Base-by-base conservation (phyloP, 192 early-diverging fungal species). In the Gonapodya prolifera region DNA sequence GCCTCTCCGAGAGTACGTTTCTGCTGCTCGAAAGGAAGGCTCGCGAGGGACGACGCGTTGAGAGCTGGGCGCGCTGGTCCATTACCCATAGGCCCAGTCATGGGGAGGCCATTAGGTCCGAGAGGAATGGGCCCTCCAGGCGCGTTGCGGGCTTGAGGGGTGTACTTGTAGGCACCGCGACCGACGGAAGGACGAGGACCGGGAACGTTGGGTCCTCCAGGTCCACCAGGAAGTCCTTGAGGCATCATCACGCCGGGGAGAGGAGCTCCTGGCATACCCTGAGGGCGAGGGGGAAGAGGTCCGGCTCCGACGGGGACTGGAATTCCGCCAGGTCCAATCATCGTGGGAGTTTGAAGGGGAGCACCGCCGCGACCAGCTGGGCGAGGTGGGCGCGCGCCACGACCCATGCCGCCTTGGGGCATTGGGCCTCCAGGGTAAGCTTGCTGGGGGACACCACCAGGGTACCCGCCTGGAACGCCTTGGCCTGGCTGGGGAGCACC, bases 1-100 rank as follows among this genome's bases (percentile, higher is more conserved):
- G 91, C 89, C 87, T 99, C 96, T 78, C 98, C 98, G 30, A 99
- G 91, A 85, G 94, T 91, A 82, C 94, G 94, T 87, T 99, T 99
- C 86, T 98, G 96, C 78, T 91, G 86, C 69, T 96, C 96, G 34
- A 91, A 84, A 34, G 89, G 86, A 35, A 93, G 90, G 75, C 89
- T 85, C 36, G 94, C 93, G 35, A 98, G 88, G 23, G 89, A 83
- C 78, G 93, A 91, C n/a, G 94, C 91, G 75, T 87, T 91, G 77
- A 94, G 83, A 17, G 82, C 80, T 33, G 83, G 85, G 77, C 80
- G 80, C 61, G 77, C 80, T 34, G 82, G 70, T 8, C 45, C 45
- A n/a, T n/a, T n/a, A 16, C 45, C 45, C 45, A 61, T 61, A 73
- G 81, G 83, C 75, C 84, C 79, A 70, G 79, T 83, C 30, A 80